Conservation (phyloP, 331 rosid genomes). For the Quercus tomentella region DNA sequence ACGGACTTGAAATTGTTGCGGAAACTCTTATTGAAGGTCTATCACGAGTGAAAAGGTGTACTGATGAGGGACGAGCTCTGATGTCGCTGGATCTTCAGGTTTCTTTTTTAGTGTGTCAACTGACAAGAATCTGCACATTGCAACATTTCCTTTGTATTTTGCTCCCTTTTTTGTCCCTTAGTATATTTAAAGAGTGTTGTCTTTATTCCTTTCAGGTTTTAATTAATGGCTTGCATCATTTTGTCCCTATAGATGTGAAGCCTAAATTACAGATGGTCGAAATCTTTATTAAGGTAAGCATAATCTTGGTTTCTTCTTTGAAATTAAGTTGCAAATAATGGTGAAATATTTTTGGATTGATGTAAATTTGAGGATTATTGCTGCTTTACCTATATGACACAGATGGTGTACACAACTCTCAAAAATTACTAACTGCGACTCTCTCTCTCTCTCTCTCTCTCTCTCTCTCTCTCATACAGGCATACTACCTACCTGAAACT, state of each 20-base stretch:
- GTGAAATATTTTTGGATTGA: constrained; percentile 3
- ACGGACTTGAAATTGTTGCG: constrained; percentile 82
- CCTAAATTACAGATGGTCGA: constrained; percentile 86
- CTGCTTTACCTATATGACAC: constrained; percentile 14
- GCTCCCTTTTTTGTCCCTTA: constrained; percentile 13
- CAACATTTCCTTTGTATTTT: neutral
- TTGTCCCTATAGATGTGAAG: constrained; percentile 68
- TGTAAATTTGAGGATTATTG: constrained; percentile 15
- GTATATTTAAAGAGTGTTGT: constrained; percentile 9
- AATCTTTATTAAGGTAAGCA: constrained; percentile 82
- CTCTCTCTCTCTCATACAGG: constrained; percentile 43
- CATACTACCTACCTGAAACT: constrained; percentile 96
- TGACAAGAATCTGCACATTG: neutral
- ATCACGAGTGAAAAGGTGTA: constrained; percentile 92
- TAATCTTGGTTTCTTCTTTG: neutral
- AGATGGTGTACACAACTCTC: neutral
- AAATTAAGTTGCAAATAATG: neutral
- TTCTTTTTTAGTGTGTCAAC: neutral
- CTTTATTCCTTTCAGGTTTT: constrained; percentile 63
- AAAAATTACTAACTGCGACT: constrained; percentile 5
- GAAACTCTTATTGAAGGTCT: constrained; percentile 93
- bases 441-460: constrained; percentile 8
- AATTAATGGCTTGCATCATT: constrained; percentile 92
- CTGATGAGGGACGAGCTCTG: constrained; percentile 95
- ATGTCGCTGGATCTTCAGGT: constrained; percentile 99